phyloP scores from a whole-genome alignment of 371 early-diverging fungal genomes.

The Dentiscutata heterogama region DNA sequence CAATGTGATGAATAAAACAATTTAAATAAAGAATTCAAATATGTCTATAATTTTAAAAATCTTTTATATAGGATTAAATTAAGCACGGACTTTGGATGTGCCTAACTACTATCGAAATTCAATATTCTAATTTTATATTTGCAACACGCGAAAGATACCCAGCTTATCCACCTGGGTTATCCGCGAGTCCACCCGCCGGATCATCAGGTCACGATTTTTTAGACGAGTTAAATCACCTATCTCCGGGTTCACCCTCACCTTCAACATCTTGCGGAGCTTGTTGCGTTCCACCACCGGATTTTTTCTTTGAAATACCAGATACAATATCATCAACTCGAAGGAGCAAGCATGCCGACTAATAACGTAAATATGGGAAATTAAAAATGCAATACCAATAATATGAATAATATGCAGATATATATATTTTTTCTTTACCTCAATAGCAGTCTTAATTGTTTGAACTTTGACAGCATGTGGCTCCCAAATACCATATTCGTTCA shows the following conservation, averaged over 20 bases:
- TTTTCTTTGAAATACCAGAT: slow-evolving; percentile 84
- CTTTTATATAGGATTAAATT: too few relatives aligned
- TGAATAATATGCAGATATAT: background rate
- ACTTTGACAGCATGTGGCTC: slow-evolving; percentile 99
- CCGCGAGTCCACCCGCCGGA: too few relatives aligned
- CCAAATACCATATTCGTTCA: slow-evolving; percentile 97
- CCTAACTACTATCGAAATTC: too few relatives aligned
- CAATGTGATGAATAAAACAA: too few relatives aligned
- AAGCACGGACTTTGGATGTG: too few relatives aligned
- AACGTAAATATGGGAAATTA: background rate
- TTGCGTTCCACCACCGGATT: slow-evolving; percentile 54
- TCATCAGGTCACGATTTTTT: too few relatives aligned
- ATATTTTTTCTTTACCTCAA: slow-evolving; percentile 75
- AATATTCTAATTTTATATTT: too few relatives aligned
- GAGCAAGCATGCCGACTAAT: slow-evolving; percentile 87
- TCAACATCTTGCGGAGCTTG: slow-evolving; percentile 52
- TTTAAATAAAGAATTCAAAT: too few relatives aligned
- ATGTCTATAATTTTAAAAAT: too few relatives aligned
- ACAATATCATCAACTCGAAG: slow-evolving; percentile 99
- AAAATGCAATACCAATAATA: background rate
- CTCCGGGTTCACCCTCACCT: slow-evolving; percentile 49
- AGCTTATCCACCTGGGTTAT: too few relatives aligned
- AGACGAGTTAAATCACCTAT: background rate
- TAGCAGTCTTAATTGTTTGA: slow-evolving; percentile 99
- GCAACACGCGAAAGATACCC: too few relatives aligned